Base-by-base conservation (phyloP, 768 basidiomycete species). In the Suillus luteus region DNA sequence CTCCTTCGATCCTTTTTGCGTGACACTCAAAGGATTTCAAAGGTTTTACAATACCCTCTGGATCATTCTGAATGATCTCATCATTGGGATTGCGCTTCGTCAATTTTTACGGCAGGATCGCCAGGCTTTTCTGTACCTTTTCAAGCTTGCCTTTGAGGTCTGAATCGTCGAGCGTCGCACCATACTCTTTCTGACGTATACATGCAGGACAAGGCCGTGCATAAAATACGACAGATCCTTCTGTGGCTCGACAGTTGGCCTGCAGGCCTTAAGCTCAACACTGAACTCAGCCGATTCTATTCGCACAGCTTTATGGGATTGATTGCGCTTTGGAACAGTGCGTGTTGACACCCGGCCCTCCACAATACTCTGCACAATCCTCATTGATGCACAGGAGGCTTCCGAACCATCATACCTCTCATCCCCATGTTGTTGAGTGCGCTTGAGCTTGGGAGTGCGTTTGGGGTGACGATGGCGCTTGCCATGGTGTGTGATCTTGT, bases 161-260 rank as follows among this genome's bases (percentile, higher is more conserved):
- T 3, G 68, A 63, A 4, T 46, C 55, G 17, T 10, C 2, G 31
- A 48, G 2, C 35, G 10, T 48, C n/a, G 12, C 7, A 61, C 11
- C 15, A n/a, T 31, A 24, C 31, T 38, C 60, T 61, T 22, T 0
- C 15, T 52, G 40, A 33, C 54, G 11, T 55, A 63, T 40, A 67
- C 55, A 22, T 15, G 22, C 17, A 43, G 52, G 62, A 46, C 40
- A 77, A 74, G 64, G 65, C 35, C 64, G 72, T 73, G 44, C 35
- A 70, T 62, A 76, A 78, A 55, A 72, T 90, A 10, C 82, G 84
- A 49, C 76, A 78, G 17, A 80, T 83, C 0, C 79, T 98, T 2
- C 69, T 81, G 1, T 98, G 95, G 96, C 82, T 99, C 14, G 91
- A 97, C 73, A 86, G 91, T 65, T 99, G 96, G 96, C 96, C 96